Evolutionary conservation across 768 basidiomycete species (phyloP), one percentile per base, ranked within the genome.

Genomic region (Rhizopogon salebrosus): DNA sequence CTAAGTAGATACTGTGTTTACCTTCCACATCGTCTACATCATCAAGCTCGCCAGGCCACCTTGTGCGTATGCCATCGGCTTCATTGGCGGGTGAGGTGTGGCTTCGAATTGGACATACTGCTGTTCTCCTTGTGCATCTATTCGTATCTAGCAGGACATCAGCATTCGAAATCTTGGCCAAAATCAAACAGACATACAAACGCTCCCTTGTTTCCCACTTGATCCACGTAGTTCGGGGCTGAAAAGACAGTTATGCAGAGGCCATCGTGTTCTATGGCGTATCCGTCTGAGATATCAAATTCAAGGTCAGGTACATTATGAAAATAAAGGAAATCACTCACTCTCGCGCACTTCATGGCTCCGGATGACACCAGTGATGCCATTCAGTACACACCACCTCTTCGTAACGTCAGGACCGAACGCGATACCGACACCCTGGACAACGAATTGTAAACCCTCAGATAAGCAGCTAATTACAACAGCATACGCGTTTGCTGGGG

Each of bases 321-420:
- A 41, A 39, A n/a, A 38, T 29, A 29, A 31, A 13, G 46, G 49
- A 38, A 57, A 41, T 51, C 23, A 67, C 79, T 54, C 60, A 85
- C 87, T 83, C 77, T 93, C 90, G 54, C 97, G 84, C 50, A 98
- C 95, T 79, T 99, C 97, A 66, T 99, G 97, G 60, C 90, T 93
- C 45, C 97, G 88, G 57, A 98, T 87, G 52, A 99, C 77, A 6
- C 91, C 92, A 22, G 92, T 85, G 42, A 98, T 80, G 14, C 84
- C 80, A 66, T 97, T 97, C 24, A 87, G 74, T 35, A 83, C 79
- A 65, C 95, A 97, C 93, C 94, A 98, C 52, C 80, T 72, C 63
- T 79, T 82, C 2, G 94, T 97, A 16, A 98, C 89, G 64, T 95
- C 94, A 0, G 95, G 95, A 14, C 97, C 97, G 68, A 99, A 99